Evolutionary conservation across 208 protist genomes (phyloP), one percentile per base, ranked within the genome.

Genomic region (Wallacemonas sp.): DNA sequence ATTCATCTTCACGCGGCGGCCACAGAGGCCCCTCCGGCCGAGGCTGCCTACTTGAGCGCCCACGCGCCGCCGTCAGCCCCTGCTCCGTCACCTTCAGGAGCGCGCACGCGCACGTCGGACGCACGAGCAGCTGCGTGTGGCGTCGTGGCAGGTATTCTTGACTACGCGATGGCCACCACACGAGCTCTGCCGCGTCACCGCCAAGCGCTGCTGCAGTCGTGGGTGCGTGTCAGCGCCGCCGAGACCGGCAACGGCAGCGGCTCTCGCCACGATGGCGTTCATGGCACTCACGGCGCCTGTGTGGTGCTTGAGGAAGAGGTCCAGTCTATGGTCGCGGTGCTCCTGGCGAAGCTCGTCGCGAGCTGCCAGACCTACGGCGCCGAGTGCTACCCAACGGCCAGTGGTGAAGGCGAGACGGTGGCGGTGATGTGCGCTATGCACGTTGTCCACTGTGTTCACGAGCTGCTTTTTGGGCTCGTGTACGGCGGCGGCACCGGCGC

Each of bases 381-480:
- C 5, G 50, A 57, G n/a, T 0, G 29, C 24, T 17, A 22, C 9
- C 19, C n/a, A n/a, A n/a, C n/a, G n/a, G n/a, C n/a, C n/a, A n/a
- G n/a, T n/a, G n/a, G n/a, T n/a, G n/a, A n/a, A n/a, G n/a, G n/a
- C n/a, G n/a, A n/a, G n/a, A n/a, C 37, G 4, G 5, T 24, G 15
- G 55, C 34, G 3, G 30, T 19, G 5, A 3, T 57, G n/a, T 54
- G 53, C 41, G 26, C 15, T 32, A 50, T 15, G 38, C 37, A 38
- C 22, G 61, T 85, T n/a, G 69, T 90, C 33, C 67, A 80, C 30
- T 69, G 63, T 15, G 50, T 85, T 12, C 83, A 93, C 26, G 77
- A 87, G 62, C 70, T 94, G 30, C 71, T 92, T 42, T 89, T 85
- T 55, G 67, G 72, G 3, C 12, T 85, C 33, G 78, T 90, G 26